Base-by-base conservation (phyloP, 805 yeast species). In the Cyberlindnera veronae region DNA sequence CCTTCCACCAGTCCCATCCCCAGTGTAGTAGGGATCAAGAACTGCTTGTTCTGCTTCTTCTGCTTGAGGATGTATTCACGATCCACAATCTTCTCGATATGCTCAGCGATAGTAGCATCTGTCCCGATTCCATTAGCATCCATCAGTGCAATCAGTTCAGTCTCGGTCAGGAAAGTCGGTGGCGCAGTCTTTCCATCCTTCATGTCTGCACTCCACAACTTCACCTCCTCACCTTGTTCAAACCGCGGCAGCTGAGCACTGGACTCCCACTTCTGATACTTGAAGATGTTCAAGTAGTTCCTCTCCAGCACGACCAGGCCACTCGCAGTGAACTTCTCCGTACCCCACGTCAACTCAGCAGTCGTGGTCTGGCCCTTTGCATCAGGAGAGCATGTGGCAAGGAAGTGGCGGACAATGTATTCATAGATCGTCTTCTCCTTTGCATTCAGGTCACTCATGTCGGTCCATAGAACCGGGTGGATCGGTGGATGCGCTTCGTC, bases 401-500 rank as follows among this genome's bases (percentile, higher is more conserved):
- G 59, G 51, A 90, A 93, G 41, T 91, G 80, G 40, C 96, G 70
- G 3, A 83, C 84, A 1, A 93, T 79, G 53, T 85, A 88, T 58
- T 87, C 95, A 60, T 90, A 93, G 0, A 93, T 91, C 45, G 74
- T 79, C 51, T 73, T 74, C 46, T 84, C 84, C 38, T 74, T 75
- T 1, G 58, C 62, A 11, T 44, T 63, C 34, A 56, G 54, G 16
- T 40, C 51, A 19, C 48, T 55, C 36, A 53, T 58, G 34, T 62
- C 67, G 22, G 55, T 70, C 49, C 67, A 75, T 42, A 64, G 66
- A 10, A 87, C 79, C 0, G 99, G 99, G 61, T 93, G 97, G 42
- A 93, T 93, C 0, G 99, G 97, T 5, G 99, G 98, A 73, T 93
- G 99, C 18, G 99, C 98, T 57, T 88, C 81, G 64, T 93, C 99